Percentiles rank a stretch among this genome's conserved stretches.
phyloP scores from a whole-genome alignment of 495 filamentous ascomycete genomes.

The Penicillium longicatenatum region DNA sequence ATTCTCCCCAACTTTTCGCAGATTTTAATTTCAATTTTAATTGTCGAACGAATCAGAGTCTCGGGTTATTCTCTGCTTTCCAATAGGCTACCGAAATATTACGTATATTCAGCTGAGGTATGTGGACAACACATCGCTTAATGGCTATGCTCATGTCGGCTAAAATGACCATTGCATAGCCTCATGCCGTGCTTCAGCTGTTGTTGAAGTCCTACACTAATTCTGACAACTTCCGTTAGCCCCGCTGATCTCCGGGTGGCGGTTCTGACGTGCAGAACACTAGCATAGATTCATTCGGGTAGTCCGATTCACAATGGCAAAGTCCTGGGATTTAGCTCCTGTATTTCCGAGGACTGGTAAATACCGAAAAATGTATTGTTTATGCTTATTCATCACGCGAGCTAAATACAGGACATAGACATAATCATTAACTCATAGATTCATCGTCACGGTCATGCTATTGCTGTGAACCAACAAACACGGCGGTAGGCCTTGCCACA shows the following conservation, averaged over 20 bases:
- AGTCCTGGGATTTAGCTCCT: not conserved
- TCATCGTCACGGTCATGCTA: constrained; percentile 89
- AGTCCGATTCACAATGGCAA: too few relatives aligned
- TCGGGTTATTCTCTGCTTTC: not conserved
- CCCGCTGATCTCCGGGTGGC: constrained; percentile 19
- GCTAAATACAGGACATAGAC: constrained; percentile 9
- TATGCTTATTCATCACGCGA: not conserved
- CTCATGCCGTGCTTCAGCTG: not conserved
- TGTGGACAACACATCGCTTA: not conserved
- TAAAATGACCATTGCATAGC: not conserved
- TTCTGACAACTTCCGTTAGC: constrained; percentile 6
- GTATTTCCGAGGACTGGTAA: not conserved
- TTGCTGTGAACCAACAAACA: constrained; percentile 82
- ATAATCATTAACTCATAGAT: constrained; percentile 50
- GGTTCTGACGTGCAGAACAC: constrained; percentile 13
- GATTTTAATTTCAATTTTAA: not conserved
- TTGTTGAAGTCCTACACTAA: not conserved
- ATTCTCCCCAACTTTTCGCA: constrained; percentile 5
- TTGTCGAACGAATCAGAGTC: not conserved
- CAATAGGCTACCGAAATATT: not conserved
- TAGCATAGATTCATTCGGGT: not conserved
- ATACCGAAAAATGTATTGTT: constrained; percentile 1
- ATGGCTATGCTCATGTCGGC: not conserved
- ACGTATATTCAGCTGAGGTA: not conserved
- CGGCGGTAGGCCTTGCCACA: constrained; percentile 68